Evolutionary conservation across 768 basidiomycete genomes (phyloP), one percentile per base, ranked within the genome.

Genomic region (Lactarius hatsudake): DNA sequence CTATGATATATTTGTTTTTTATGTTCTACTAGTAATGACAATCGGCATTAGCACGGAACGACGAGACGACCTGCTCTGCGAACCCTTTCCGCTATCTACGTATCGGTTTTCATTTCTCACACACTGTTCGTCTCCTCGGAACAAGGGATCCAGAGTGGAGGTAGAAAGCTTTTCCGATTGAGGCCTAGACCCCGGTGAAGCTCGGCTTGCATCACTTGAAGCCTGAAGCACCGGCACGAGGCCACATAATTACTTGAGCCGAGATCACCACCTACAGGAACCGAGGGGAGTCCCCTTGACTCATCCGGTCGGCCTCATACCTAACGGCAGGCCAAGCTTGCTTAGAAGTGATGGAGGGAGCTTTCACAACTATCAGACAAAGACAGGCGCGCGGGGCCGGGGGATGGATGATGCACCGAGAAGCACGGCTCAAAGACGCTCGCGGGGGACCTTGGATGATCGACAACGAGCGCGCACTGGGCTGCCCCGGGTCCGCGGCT

Each of bases 401-500:
- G n/a, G 23, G 43, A 67, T 55, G 66, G 43, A 67, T 59, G 66
- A 67, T 67, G 58, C 7, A 64, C 62, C 62, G 67, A 64, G 67
- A 68, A 68, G 67, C 62, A 56, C 67, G 67, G 67, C 54, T 13
- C 34, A 9, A 26, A 28, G 53, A 62, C 57, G 36, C 58, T 63
- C 34, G 59, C 62, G 59, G 66, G 66, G 43, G 59, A 13, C 36
- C 56, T 26, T 32, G 42, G 58, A 61, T 59, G 67, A 68, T 68
- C 67, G 67, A 63, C 67, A 58, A n/a, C 42, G 67, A 68, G 62
- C 67, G 67, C 67, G 67, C 67, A 55, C 32, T 3, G 34, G 36
- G 23, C 26, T 60, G 43, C 67, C 51, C 67, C 67, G 59, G 67
- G 67, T 59, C 67, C 67, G 67, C 67, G 67, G 67, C 67, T 51